Percentiles rank a stretch among this genome's conserved stretches.
Evolutionary conservation across 768 basidiomycete genomes (phyloP).

Genomic region (Boletus tomentosulus): DNA sequence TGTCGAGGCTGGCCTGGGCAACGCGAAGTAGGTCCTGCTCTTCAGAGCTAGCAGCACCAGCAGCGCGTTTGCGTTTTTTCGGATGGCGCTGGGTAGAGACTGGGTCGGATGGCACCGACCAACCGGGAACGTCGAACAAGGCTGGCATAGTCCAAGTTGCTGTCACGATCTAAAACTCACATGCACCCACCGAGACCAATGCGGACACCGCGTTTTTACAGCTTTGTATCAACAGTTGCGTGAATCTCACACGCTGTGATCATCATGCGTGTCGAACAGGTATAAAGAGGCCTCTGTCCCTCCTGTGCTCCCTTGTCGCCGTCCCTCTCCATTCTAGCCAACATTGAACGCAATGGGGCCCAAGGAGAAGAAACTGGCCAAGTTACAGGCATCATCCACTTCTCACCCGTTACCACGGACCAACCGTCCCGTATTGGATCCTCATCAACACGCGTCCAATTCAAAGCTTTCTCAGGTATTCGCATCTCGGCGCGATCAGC

Average conservation of each 20-base stretch:
- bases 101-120: slow-evolving; percentile 49
- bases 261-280: slow-evolving; percentile 14
- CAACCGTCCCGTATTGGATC: slow-evolving; percentile 6
- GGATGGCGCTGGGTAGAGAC: slow-evolving; percentile 32
- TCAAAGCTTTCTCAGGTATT: slow-evolving; percentile 12
- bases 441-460: neutral
- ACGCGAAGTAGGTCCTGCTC: slow-evolving; percentile 33
- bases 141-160: slow-evolving; percentile 23
- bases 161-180: neutral
- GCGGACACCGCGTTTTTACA: slow-evolving; percentile 20
- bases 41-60: slow-evolving; percentile 33
- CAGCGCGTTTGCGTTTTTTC: slow-evolving; percentile 54
- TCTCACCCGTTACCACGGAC: slow-evolving; percentile 4
- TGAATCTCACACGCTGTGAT: slow-evolving; percentile 16
- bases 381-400: slow-evolving; percentile 3
- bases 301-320: neutral
- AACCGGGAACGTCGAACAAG: slow-evolving; percentile 67
- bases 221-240: neutral
- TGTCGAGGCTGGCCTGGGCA: slow-evolving; percentile 56
- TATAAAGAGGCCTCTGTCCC: slow-evolving; percentile 9
- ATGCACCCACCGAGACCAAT: neutral
- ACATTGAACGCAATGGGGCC: neutral
- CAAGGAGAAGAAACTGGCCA: slow-evolving; percentile 12
- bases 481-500: neutral
- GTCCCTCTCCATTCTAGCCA: too few species aligned